Evolutionary conservation across 2,329 filamentous ascomycete species (phyloP), one percentile per base, ranked within the genome.

Genomic region (Fusarium avenaceum): DNA sequence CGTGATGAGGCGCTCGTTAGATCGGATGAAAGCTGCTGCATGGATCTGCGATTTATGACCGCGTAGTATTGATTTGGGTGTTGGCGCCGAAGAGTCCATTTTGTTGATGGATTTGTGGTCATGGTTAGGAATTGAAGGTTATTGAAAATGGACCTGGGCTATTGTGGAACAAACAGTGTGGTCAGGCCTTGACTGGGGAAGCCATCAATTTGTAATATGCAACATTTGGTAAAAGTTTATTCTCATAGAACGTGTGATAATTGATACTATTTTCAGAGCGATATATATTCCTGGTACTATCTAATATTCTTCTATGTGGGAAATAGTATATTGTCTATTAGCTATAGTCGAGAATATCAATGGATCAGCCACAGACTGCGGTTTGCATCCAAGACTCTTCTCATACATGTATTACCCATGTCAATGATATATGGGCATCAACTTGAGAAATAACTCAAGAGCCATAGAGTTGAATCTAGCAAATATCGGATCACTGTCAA

Each of bases 11-110:
- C 92, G 90, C 59, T 87, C 85, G 76, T 97, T 97, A 40, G 82
- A 78, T 53, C 87, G 85, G 70, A 93, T 83, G 76, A 98, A 95
- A 52, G 86, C 82, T 6, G 94, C 85, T 20, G 89, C 87, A 76
- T 97, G 94, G 47, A 97, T 89, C 68, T 93, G 89, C 1, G 91
- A 86, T 55, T 87, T 86, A 81, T 98, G 96, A 52, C 96, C 96
- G 67, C 96, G 92, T 38, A 99, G 86, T 61, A 98, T 89, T 76
- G 84, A 80, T 72, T 82, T 86, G 33, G 86, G 86, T 45, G 75
- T 67, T 17, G 79, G 79, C 6, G 67, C 52, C 33, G 72, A 61
- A 43, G 72, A 67, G 20, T 74, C 64, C 78, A 80, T 79, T 51
- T 60, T 61, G 24, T 28, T 43, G 49, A 30, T 40, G 32, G 24